phyloP scores from a whole-genome alignment of 257 asterid species.

The Scutellaria galericulata region DNA sequence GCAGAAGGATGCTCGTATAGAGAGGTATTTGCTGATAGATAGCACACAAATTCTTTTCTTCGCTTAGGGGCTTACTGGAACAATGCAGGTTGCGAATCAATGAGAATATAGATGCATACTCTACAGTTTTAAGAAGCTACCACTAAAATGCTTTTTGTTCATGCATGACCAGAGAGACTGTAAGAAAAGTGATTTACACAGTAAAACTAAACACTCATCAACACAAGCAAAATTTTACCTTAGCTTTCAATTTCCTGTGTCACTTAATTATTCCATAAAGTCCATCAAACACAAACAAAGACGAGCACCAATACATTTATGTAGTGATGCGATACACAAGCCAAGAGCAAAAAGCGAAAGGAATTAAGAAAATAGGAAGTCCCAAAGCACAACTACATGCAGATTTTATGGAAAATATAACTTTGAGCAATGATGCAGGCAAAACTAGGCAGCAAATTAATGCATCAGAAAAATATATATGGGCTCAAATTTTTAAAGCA shows the following conservation, averaged over 20 bases:
- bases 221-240: background rate
- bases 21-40: too few relatives aligned
- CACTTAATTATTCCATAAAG: background rate
- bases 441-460: constrained; percentile 27
- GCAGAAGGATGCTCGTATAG: too few relatives aligned
- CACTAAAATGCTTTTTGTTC: background rate
- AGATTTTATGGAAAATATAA: background rate
- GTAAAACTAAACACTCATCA: background rate
- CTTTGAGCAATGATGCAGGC: constrained; percentile 20
- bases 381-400: background rate
- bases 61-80: too few relatives aligned
- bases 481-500: constrained; percentile 46
- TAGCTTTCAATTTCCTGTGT: background rate
- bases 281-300: background rate
- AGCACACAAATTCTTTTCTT: too few relatives aligned
- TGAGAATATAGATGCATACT: background rate
- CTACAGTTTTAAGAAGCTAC: background rate
- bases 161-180: background rate
- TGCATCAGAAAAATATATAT: background rate
- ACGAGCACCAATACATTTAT: constrained; percentile 8
- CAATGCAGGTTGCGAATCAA: too few relatives aligned
- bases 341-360: constrained; percentile 7
- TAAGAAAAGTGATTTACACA: background rate
- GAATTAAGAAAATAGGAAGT: background rate
- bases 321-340: background rate